Percentiles rank a stretch among this genome's conserved stretches.
Conservation (phyloP, 441 rosid genomes). For the Jatropha podagrica region DNA sequence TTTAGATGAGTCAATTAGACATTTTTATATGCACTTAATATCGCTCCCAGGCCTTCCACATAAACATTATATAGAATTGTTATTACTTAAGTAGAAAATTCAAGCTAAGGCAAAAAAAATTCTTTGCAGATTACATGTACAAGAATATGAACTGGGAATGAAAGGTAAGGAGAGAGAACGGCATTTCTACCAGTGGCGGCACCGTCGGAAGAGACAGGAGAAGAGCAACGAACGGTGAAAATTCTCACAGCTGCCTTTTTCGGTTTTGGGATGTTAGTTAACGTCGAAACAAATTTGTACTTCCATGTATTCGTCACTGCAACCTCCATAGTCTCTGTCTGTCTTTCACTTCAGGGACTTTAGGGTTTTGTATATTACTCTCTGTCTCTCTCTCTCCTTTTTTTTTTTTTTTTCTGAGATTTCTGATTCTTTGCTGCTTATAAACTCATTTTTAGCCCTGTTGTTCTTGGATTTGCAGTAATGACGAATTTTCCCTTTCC, state of each 20-base stretch:
- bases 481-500: no score
- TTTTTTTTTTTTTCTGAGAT: no score
- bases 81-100: not conserved
- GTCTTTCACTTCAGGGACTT: not conserved
- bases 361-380: not conserved
- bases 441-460: no score
- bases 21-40: no score
- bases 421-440: no score
- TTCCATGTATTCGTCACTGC: constrained; percentile 8
- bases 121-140: no score
- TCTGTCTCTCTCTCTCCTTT: not conserved
- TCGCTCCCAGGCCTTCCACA: no score
- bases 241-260: constrained; percentile 15
- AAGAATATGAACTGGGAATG: not conserved
- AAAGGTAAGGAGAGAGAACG: not conserved
- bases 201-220: constrained; percentile 38
- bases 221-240: constrained; percentile 49
- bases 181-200: constrained; percentile 42
- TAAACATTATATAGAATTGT: not conserved
- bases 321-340: constrained; percentile 16
- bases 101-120: not conserved
- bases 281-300: not conserved
- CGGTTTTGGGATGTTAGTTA: constrained; percentile 21
- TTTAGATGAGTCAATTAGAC: no score
- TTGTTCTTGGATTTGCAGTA: no score